Evolutionary conservation across 208 protist genomes (phyloP).

Genomic region (Porcisia hertigi): DNA sequence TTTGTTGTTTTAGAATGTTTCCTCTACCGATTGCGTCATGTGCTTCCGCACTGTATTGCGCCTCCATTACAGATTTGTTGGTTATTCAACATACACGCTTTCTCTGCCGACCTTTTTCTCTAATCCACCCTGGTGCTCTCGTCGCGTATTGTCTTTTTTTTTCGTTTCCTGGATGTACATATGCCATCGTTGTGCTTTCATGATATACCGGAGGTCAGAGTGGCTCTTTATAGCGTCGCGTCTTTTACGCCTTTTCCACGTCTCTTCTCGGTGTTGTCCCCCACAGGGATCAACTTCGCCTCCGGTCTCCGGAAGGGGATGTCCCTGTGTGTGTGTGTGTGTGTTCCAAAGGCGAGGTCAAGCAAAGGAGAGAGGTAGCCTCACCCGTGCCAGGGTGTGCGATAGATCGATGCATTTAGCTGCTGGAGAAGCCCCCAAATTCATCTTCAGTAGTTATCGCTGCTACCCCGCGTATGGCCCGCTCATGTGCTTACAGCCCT

Average conservation of each 20-base stretch:
- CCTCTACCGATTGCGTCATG: too few species aligned
- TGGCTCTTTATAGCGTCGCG: background rate
- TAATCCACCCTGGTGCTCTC: background rate
- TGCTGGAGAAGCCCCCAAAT: background rate
- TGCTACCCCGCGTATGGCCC: background rate
- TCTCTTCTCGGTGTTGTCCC: background rate
- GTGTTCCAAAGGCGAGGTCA: background rate
- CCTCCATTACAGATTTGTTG: background rate
- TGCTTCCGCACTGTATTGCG: background rate
- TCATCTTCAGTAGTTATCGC: background rate
- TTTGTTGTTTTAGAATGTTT: background rate
- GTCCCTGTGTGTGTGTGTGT: background rate
- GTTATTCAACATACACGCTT: slow-evolving; percentile 11
- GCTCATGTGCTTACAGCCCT: background rate
- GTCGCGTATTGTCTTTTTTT: background rate
- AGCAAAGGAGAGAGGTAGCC: background rate
- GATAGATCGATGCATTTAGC: background rate
- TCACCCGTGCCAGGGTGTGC: background rate
- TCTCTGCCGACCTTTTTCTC: background rate
- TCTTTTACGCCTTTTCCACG: background rate
- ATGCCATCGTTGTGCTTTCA: background rate
- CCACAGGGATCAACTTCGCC: too few species aligned
- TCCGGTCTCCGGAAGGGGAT: background rate
- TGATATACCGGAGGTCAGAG: background rate
- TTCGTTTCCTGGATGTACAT: slow-evolving; percentile 2